Conservation (phyloP, 1,139 yeast genomes). For the Lipomyces yarrowii region DNA sequence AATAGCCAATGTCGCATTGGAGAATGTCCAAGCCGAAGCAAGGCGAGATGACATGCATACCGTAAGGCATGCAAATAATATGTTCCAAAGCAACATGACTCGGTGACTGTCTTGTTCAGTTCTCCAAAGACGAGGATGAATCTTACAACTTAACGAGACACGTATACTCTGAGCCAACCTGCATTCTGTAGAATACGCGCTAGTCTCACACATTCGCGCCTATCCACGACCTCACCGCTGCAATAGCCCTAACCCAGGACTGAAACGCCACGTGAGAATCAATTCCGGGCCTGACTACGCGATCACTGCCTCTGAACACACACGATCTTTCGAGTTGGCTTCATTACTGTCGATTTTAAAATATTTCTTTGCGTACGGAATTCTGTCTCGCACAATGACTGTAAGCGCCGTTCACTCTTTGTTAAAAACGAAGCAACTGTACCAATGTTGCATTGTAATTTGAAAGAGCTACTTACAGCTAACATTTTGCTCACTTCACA, state of each 20-base stretch:
- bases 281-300: neutral
- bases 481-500: neutral
- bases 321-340: neutral
- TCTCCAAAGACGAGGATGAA: neutral
- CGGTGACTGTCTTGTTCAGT: neutral
- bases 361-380: neutral
- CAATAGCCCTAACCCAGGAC: neutral
- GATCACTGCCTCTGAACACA: neutral
- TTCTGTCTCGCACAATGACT: neutral
- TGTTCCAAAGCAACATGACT: constrained; percentile 6
- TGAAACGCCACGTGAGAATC: neutral
- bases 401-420: neutral
- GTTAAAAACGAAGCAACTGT: neutral
- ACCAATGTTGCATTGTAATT: neutral
- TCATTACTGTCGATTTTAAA: neutral
- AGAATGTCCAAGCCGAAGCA: constrained; percentile 24
- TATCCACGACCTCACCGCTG: neutral
- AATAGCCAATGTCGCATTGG: constrained; percentile 26
- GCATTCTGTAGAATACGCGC: neutral
- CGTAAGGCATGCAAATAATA: neutral
- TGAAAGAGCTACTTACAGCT: neutral
- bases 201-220: neutral
- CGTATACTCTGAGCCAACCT: neutral
- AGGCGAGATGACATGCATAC: constrained; percentile 6
- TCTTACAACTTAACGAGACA: neutral